phyloP scores from a whole-genome alignment of 1,284 basidiomycete genomes.

The Cryptococcus amylolentus region DNA sequence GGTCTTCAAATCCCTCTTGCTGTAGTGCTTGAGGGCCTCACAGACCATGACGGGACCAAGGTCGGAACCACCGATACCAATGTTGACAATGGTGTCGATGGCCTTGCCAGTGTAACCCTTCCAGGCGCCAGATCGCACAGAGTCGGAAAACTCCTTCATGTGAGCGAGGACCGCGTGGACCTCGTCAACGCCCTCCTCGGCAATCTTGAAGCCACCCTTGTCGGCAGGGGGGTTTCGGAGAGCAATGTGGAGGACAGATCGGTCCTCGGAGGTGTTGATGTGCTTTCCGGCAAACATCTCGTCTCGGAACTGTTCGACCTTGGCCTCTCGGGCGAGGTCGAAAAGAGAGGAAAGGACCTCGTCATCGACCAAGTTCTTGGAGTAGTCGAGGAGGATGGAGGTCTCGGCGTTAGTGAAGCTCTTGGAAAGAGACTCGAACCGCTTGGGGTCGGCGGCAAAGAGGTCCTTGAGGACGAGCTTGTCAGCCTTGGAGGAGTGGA shows the following conservation, averaged over 20 bases:
- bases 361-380: slow-evolving; percentile 91
- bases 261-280: slow-evolving; percentile 97
- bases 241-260: slow-evolving; percentile 92
- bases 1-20: slow-evolving; percentile 79
- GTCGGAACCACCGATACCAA: slow-evolving; percentile 97
- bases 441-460: slow-evolving; percentile 77
- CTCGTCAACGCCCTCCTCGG: slow-evolving; percentile 74
- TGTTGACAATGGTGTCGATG: slow-evolving; percentile 95
- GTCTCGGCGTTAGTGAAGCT: slow-evolving; percentile 69
- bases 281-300: slow-evolving; percentile 94
- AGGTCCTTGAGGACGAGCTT: slow-evolving; percentile 84
- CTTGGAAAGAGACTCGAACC: slow-evolving; percentile 81
- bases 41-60: slow-evolving; percentile 98
- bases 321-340: slow-evolving; percentile 76
- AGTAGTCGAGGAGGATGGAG: slow-evolving; percentile 89
- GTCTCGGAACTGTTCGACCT: slow-evolving; percentile 79
- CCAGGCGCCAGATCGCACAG: slow-evolving; percentile 81
- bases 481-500: slow-evolving; percentile 71
- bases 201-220: slow-evolving; percentile 62
- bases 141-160: slow-evolving; percentile 85
- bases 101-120: slow-evolving; percentile 96
- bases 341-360: slow-evolving; percentile 75
- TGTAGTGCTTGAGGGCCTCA: slow-evolving; percentile 91
- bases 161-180: slow-evolving; percentile 81
- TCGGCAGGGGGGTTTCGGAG: slow-evolving; percentile 67